Percentiles rank a stretch among this genome's conserved stretches.
Evolutionary conservation across 148 eudicot genomes (phyloP).

Genomic region (Chenopodium quinoa): DNA sequence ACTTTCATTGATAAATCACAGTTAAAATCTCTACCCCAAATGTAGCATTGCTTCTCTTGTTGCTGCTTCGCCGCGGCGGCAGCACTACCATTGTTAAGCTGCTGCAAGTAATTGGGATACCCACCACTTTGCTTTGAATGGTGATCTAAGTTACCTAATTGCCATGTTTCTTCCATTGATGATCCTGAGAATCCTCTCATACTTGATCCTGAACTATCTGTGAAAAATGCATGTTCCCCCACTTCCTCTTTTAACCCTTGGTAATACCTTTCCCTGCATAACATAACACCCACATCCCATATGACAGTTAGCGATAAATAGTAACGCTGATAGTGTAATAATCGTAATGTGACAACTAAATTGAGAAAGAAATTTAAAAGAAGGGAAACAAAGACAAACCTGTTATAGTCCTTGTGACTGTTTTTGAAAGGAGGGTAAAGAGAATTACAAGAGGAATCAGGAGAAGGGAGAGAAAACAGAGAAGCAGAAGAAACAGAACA

Average conservation of each 20-base stretch:
- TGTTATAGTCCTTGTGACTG: conserved; percentile 22
- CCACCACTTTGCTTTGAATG: conserved; percentile 29
- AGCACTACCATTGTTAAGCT: conserved; percentile 12
- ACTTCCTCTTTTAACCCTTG: conserved; percentile 42
- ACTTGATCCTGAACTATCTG: conserved; percentile 36
- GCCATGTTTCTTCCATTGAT: conserved; percentile 32
- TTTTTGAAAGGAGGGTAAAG: conserved; percentile 27
- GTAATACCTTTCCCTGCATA: conserved; percentile 38
- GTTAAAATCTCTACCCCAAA: conserved; percentile 49
- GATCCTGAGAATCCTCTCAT: conserved; percentile 34
- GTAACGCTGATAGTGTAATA: neutral
- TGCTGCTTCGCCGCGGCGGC: conserved; percentile 18
- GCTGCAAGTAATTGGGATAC: conserved; percentile 32
- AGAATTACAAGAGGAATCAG: conserved; percentile 29
- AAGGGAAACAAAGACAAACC: conserved; percentile 14
- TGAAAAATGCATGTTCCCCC: conserved; percentile 48
- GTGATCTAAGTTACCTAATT: conserved; percentile 18
- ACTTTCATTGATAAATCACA: conserved; percentile 38
- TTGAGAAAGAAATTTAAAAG: no score
- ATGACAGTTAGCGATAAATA: no score
- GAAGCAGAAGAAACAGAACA: conserved; percentile 3
- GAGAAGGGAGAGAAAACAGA: conserved; percentile 30
- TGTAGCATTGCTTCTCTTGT: conserved; percentile 31
- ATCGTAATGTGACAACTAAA: neutral
- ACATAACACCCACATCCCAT: neutral